phyloP scores from a whole-genome alignment of 306 rosid genomes.

The Lotus japonicus region DNA sequence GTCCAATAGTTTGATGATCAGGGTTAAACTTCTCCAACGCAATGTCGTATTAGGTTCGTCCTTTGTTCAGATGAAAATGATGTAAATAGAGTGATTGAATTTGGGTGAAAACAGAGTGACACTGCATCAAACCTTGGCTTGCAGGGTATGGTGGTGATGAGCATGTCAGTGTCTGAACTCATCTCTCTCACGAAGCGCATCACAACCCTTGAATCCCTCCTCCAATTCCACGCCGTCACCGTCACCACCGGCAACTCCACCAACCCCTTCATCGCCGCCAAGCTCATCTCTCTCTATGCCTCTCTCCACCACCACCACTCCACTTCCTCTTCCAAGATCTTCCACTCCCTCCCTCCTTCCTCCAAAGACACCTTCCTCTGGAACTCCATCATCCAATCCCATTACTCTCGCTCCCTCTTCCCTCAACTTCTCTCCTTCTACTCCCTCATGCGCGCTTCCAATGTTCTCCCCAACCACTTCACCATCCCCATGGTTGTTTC shows the following conservation, averaged over 20 bases:
- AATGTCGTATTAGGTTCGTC: too few relatives aligned
- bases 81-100: too few relatives aligned
- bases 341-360: constrained; percentile 36
- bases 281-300: constrained; percentile 62
- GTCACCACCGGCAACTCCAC: constrained; percentile 66
- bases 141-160: constrained; percentile 2
- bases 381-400: constrained; percentile 74
- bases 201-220: constrained; percentile 40
- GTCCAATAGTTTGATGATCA: too few relatives aligned
- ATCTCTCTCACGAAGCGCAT: constrained; percentile 36
- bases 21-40: too few relatives aligned
- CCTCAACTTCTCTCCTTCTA: constrained; percentile 34
- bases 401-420: constrained; percentile 47
- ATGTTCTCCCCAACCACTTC: constrained; percentile 38
- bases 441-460: constrained; percentile 48
- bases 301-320: constrained; percentile 32
- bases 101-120: too few relatives aligned
- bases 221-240: constrained; percentile 48
- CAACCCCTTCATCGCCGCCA: constrained; percentile 64
- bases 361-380: constrained; percentile 53
- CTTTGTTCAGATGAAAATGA: too few relatives aligned
- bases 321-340: constrained; percentile 33
- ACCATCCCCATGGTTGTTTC: constrained; percentile 59
- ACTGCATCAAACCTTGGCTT: too few relatives aligned
- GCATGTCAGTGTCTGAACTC: not conserved